A percentile compares a stretch with the other conserved stretches of the same genome.
phyloP scores from a whole-genome alignment of 176 grass and related monocot species.

The Areca catechu region DNA sequence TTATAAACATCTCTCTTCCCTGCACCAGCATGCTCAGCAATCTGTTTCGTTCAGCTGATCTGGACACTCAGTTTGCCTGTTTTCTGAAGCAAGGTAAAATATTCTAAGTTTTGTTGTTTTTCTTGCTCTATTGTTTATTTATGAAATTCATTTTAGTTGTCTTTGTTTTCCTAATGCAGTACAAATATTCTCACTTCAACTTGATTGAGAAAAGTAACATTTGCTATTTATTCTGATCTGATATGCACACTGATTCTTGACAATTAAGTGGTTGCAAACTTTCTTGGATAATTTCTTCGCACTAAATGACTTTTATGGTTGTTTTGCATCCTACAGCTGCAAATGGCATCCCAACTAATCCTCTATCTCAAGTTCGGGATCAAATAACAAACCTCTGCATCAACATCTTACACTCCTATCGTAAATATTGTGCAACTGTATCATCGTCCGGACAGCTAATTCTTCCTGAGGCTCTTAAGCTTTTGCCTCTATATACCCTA shows the following conservation, averaged over 20 bases:
- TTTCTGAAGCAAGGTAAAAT: constrained; percentile 82
- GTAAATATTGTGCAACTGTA: constrained; percentile 76
- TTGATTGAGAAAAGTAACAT: too few species aligned
- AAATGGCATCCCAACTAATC: constrained; percentile 44
- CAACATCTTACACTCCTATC: constrained; percentile 76
- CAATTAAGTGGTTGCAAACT: too few species aligned
- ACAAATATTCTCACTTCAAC: too few species aligned
- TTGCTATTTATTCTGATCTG: too few species aligned
- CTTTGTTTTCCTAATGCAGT: too few species aligned
- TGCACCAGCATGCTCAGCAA: constrained; percentile 59
- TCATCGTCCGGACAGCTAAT: constrained; percentile 78
- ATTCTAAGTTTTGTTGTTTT: neutral
- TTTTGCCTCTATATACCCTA: constrained; percentile 78
- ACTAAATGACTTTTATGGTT: neutral
- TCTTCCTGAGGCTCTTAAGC: constrained; percentile 82
- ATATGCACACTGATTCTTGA: too few species aligned
- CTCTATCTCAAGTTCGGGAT: constrained; percentile 51
- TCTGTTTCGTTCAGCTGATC: constrained; percentile 71
- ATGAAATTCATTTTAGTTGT: too few species aligned
- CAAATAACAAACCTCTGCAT: constrained; percentile 71
- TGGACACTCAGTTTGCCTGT: constrained; percentile 73
- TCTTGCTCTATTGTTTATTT: neutral
- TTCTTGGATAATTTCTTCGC: too few species aligned
- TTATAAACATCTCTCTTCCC: constrained; percentile 78
- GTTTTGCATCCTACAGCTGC: constrained; percentile 34